Evolutionary conservation across 345 rosid genomes (phyloP), one percentile per base, ranked within the genome.

Genomic region (Luvunga scandens): DNA sequence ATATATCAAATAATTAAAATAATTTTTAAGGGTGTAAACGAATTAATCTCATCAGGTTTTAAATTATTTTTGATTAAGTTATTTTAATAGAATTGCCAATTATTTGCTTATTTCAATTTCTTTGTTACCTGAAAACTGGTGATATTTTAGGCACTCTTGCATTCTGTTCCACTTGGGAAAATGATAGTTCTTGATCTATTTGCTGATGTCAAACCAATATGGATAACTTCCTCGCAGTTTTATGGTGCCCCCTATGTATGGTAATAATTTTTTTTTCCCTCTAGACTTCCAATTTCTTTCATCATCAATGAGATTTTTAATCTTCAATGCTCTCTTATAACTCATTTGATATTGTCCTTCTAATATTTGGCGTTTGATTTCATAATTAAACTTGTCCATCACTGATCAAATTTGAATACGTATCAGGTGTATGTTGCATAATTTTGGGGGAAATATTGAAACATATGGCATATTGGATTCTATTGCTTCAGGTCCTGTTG

Each of bases 371-470:
- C 4, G 27, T 57, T 65, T 13, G 4, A 53, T 30, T 16, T 39
- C 5, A 30, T 30, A 70, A 16, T 9, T 36, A 57, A 63, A 42
- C 71, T 31, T 65, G 24, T 50, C 78, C 61, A 66, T 25, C 22
- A 13, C 34, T 72, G 50, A 68, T 38, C 53, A 57, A 63, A 53
- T 78, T 72, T 31, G 9, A 77, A 36, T 72, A 61, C 78, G 48
- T 69, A 70, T 72, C 87, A 95, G 99, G 98, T 95, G 99, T 80
- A 81, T 95, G 89, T 82, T 95, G 89, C 98, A 92, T 84, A 95
- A 95, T 76, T 93, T 95, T 89, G 98, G 98, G 39, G 97, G 97
- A 81, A 95, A 95, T 84, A 88, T 95, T 81, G 98, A 95, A 87
- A 93, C 90, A 93, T 95, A 93, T 71, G 99, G 98, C 75, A 30